Evolutionary conservation across 106 monocot genomes (phyloP), one percentile per base, ranked within the genome.

Genomic region (Dactylorhiza incarnata): DNA sequence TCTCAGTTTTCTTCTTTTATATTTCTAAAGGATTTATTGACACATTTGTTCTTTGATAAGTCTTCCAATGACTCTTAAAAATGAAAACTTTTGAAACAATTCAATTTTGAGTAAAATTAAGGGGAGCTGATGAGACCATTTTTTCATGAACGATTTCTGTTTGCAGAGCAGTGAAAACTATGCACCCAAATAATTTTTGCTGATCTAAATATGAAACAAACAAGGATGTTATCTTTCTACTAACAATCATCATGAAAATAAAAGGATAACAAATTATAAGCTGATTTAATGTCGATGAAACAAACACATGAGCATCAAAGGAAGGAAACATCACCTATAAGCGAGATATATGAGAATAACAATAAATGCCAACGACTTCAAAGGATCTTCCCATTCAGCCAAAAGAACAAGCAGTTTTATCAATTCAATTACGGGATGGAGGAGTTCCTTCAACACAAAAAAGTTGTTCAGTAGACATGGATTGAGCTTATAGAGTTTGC

Each of bases 381-480:
- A 72, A 78, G 82, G 82, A 81, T 89, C 80, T 45, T 86, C 89
- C 89, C 89, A 89, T 72, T 82, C 66, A 45, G 80, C 68, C 50
- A 89, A 69, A 72, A 79, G 75, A 61, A 24, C 49, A 78, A 86
- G 59, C 19, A 74, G 68, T 63, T 80, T 82, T 72, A 48, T 66
- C 5, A 50, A 76, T 55, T 86, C 74, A 24, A 86, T 63, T 22
- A 89, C 58, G n/a, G 89, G 89, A 49, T 78, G 86, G 12, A 89
- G 82, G 48, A 89, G 78, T 70, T 82, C 89, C 89, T 89, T 69
- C 61, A 83, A 45, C 19, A 73, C 58, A 29, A 63, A n/a, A 79
- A 66, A 7, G 14, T 2, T 26, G 24, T 16, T 24, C 24, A 66
- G 24, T 9, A 66, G 9, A 10, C 3, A 7, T 66, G 26, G 7